Conservation (phyloP, 257 asterid species). For the Solanum piurae region DNA sequence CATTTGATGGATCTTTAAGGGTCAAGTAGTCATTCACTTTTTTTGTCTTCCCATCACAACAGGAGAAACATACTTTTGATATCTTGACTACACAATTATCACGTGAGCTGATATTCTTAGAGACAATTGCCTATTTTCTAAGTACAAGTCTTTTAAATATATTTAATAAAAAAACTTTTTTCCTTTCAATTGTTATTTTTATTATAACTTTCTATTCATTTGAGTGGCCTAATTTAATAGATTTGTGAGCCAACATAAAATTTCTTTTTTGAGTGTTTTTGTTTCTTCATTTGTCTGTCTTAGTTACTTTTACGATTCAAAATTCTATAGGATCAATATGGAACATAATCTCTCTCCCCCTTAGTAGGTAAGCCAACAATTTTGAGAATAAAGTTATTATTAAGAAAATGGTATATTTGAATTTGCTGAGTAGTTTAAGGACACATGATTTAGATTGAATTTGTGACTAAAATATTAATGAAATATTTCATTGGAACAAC, state of each 20-base stretch:
- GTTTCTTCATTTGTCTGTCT: too few species aligned
- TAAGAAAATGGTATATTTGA: too few species aligned
- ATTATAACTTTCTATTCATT: background rate
- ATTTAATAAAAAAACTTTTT: too few species aligned
- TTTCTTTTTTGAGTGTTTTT: background rate
- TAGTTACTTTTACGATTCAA: too few species aligned
- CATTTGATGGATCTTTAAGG: background rate
- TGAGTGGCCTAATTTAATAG: background rate
- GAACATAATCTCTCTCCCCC: too few species aligned
- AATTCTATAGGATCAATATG: too few species aligned
- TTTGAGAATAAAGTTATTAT: too few species aligned
- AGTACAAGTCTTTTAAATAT: background rate
- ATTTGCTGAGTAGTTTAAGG: too few species aligned
- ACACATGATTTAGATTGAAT: too few species aligned
- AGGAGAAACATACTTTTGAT: background rate
- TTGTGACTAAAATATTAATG: too few species aligned
- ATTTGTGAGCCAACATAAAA: background rate
- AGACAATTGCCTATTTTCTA: background rate
- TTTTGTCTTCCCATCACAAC: background rate
- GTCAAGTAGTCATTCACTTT: background rate
- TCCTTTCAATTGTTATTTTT: background rate
- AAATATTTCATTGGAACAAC: too few species aligned
- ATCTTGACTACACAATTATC: background rate
- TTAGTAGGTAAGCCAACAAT: too few species aligned
- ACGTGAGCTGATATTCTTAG: background rate